A percentile compares a stretch with the other conserved stretches of the same genome.
These are phyloP conservation scores for Calonectria fujianensis DNA, from an alignment of 2,329 filamentous ascomycete genomes.

Conservation along the genomic window DNA sequence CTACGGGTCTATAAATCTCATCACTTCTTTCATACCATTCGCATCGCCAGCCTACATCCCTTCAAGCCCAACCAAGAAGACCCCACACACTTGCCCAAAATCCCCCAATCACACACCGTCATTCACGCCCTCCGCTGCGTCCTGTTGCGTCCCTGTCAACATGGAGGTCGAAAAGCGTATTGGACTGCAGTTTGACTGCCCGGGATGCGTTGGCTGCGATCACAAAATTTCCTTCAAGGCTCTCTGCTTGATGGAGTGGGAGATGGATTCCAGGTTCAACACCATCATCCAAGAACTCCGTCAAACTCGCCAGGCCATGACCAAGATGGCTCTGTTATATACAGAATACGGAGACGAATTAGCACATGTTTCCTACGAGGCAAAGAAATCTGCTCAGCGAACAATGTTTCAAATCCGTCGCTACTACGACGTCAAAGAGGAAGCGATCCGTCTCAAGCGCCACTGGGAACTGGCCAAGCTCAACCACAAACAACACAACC, in stretches of 20 bases:
- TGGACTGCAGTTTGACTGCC: too few species aligned
- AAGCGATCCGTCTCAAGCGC: conserved; percentile 29
- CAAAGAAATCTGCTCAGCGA: not conserved
- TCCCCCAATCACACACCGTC: not conserved
- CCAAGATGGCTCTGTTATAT: not conserved
- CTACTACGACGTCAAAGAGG: conserved; percentile 36
- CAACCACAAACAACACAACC: not conserved
- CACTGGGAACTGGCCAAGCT: conserved; percentile 31
- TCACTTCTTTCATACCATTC: not conserved
- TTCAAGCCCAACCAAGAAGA: not conserved
- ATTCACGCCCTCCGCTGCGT: not conserved
- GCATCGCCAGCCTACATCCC: not conserved
- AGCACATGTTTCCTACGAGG: not conserved
- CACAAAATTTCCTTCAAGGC: not conserved
- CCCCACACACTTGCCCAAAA: not conserved
- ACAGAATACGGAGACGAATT: conserved; percentile 10
- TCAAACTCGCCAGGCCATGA: conserved; percentile 21
- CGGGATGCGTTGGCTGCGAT: not conserved
- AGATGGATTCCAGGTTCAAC: conserved; percentile 20
- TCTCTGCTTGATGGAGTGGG: not conserved
- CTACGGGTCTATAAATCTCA: not conserved
- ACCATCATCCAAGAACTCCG: not conserved
- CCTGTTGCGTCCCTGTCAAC: not conserved
- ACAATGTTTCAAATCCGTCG: conserved; percentile 26
- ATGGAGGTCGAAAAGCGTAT: too few species aligned